Conservation (phyloP, 441 rosid genomes). For the Bocquillonia castaneifolia region DNA sequence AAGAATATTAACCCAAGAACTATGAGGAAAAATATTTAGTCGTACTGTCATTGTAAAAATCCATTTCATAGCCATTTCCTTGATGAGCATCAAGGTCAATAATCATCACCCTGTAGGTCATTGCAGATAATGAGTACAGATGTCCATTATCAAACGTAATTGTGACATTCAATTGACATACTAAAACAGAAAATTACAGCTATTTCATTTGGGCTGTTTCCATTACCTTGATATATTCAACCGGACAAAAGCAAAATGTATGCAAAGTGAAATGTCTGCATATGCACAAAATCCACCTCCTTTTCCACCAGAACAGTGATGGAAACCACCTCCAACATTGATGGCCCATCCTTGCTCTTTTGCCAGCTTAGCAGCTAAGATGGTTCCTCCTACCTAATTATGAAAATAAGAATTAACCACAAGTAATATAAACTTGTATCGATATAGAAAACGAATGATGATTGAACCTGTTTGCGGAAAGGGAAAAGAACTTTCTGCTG, state of each 20-base stretch:
- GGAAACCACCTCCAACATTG: conserved; percentile 94
- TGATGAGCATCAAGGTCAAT: conserved; percentile 98
- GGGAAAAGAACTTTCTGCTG: conserved; percentile 77
- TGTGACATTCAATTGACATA: conserved; percentile 13
- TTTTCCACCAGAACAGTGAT: conserved; percentile 73
- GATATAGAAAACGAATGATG: conserved; percentile 4
- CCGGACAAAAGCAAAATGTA: conserved; percentile 68
- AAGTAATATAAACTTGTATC: neutral
- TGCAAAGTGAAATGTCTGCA: conserved; percentile 88
- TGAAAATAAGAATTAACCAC: conserved; percentile 17
- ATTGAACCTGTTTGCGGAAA: conserved; percentile 69
- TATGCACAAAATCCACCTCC: conserved; percentile 95
- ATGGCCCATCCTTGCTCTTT: conserved; percentile 90
- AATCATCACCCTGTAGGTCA: conserved; percentile 72
- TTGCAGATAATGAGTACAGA: conserved; percentile 24
- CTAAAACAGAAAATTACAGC: conserved; percentile 7
- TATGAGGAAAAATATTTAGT: conserved; percentile 1
- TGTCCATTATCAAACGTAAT: conserved; percentile 8
- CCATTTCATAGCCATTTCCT: conserved; percentile 94
- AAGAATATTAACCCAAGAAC: conserved; percentile 21
- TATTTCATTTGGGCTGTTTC: conserved; percentile 14
- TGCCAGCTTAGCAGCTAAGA: conserved; percentile 87
- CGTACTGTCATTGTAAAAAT: conserved; percentile 73
- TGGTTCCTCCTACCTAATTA: conserved; percentile 89
- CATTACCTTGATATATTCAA: conserved; percentile 64